Base-by-base conservation (phyloP, 129 eudicot genomes). In the Flaveria trinervia region DNA sequence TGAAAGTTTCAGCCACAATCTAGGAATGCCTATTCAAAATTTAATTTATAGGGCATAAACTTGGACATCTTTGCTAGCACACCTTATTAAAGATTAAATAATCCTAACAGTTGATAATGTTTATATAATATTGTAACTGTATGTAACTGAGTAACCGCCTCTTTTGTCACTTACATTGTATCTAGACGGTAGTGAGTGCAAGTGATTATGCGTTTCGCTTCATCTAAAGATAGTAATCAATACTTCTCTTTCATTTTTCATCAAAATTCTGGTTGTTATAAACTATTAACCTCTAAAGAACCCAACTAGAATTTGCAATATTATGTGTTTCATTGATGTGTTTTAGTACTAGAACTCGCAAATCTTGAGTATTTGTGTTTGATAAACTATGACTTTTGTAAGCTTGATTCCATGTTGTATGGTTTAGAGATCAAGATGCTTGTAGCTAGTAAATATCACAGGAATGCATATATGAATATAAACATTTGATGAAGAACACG, bases 11-110 rank as follows among this genome's bases (percentile, higher is more conserved):
- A 46, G 23, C 71, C 82, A 78, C 71, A 70, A 45, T 28, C 49
- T 45, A 57, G 71, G 76, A 51, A 48, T 70, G 46, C 8, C 76
- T 69, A 20, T 12, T 13, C 20, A 2, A 26, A 26, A 54, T 70
- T 78, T 9, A 70, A 57, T 57, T 56, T 46, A 26, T 78, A 78
- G 52, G 26, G 62, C 76, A 28, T 14, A 78, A 57, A 57, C 64
- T 45, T 45, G 59, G 76, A 45, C 70, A 55, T 25, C 50, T 30
- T 68, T 44, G 70, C 15, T 22, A 68, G 20, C 69, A 16, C 41
- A 33, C 50, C 57, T 56, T 41, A 20, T 73, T 9, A 60, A 50
- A 57, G 43, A 23, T 77, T 36, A 10, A 13, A 54, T 77, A 55
- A n/a, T 49, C 30, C 17, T 74, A 70, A 9, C 22, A n/a, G 7